Evolutionary conservation across 768 basidiomycete species (phyloP), one percentile per base, ranked within the genome.

Genomic region (Tulasnella sp.): DNA sequence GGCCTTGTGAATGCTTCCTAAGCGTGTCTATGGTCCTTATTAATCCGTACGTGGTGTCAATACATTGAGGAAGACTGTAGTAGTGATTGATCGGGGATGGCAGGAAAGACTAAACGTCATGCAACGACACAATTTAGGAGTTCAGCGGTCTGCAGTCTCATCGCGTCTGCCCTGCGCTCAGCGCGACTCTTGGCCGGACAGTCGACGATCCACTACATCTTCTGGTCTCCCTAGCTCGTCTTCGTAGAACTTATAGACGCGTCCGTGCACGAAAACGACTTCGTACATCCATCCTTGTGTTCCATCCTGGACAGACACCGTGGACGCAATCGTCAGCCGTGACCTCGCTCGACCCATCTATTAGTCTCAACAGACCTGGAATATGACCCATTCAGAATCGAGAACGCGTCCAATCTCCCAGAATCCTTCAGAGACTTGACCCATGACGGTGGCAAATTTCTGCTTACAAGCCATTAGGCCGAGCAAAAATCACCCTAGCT

Each of bases 341-440:
- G 19, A 13, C 13, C 19, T 43, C 19, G 42, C 13, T 43, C 19
- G 13, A 19, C 42, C 13, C 42, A 19, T 43, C n/a, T n/a, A n/a
- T n/a, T 38, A 30, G 24, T 41, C 53, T 30, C 23, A 17, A 34
- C 58, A 17, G 19, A 59, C 58, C 27, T 30, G 48, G 23, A 10
- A n/a, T 4, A 27, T 51, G 23, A 59, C 34, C 19, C 34, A 17
- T 51, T 59, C 47, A 26, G 30, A 21, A 41, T 21, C 19, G 19
- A 49, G n/a, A 3, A 59, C 58, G 50, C 58, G 58, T 10, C 58
- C 58, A 7, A 41, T 59, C 50, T 59, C 58, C 58, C 58, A 59
- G 58, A 49, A 59, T 29, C 58, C 58, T n/a, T 59, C 50, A 32
- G 47, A 49, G 34, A 59, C 30, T 51, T 59, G 58, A n/a, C 45